These are phyloP conservation scores for Scedosporium minutisporum DNA, from an alignment of 2,329 filamentous ascomycete species.

Conservation along the genomic window DNA sequence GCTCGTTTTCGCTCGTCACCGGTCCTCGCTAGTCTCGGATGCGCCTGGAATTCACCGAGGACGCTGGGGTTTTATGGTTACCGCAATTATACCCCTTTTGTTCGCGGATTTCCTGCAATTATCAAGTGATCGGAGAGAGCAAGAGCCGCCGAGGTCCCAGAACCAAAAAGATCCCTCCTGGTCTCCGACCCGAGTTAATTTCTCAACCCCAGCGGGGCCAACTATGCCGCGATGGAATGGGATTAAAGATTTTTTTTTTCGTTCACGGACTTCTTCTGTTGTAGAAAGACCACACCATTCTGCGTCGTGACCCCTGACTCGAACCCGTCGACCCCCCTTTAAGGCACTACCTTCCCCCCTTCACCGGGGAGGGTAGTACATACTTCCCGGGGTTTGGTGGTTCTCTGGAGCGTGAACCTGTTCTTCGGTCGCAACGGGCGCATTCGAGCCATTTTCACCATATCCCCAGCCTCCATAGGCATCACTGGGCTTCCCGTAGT, in stretches of 20 bases:
- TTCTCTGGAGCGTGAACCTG: constrained; percentile 17
- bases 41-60: too few relatives aligned
- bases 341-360: background rate
- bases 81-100: too few relatives aligned
- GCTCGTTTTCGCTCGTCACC: too few relatives aligned
- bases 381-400: constrained; percentile 14
- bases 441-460: constrained; percentile 14
- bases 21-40: too few relatives aligned
- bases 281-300: background rate
- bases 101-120: too few relatives aligned
- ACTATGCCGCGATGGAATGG: background rate
- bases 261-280: background rate
- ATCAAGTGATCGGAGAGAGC: too few relatives aligned
- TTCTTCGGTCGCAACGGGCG: constrained; percentile 9
- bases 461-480: constrained; percentile 29
- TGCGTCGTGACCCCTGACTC: background rate
- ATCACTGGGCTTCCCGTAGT: constrained; percentile 29
- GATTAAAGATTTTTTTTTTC: background rate
- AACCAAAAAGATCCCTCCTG: too few relatives aligned
- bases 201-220: background rate
- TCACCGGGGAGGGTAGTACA: constrained; percentile 24
- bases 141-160: too few relatives aligned
- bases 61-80: too few relatives aligned
- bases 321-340: background rate
- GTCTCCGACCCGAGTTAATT: background rate